Percentiles rank a stretch among this genome's conserved stretches.
These are phyloP conservation scores for Trichosporon asahii DNA, from an alignment of 1,284 basidiomycete species.

Conservation along the genomic window DNA sequence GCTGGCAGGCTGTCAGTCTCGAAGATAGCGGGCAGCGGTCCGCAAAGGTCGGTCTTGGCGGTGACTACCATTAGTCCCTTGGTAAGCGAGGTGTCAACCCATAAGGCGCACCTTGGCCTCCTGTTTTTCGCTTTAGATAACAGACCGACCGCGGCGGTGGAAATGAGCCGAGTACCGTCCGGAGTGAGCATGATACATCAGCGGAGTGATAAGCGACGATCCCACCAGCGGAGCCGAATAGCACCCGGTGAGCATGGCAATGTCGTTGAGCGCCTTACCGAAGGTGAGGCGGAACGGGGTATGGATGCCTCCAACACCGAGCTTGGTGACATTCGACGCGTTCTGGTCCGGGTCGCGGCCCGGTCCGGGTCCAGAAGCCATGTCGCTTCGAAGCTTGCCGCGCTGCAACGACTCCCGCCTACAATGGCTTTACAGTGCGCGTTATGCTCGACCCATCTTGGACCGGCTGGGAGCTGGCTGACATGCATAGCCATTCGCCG, in stretches of 20 bases:
- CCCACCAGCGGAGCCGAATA: background rate
- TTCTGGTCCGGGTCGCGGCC: background rate
- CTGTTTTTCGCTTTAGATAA: background rate
- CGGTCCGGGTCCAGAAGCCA: background rate
- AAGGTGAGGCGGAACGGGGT: background rate
- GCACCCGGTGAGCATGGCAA: background rate
- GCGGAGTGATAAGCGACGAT: background rate
- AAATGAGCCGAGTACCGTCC: background rate
- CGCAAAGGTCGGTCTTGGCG: too few relatives aligned
- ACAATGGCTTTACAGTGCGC: too few relatives aligned
- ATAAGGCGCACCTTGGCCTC: too few relatives aligned
- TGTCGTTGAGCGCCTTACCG: background rate
- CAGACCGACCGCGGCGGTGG: background rate
- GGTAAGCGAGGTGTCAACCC: too few relatives aligned
- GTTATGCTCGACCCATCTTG: too few relatives aligned
- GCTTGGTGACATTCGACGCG: background rate
- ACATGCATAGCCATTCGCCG: too few relatives aligned
- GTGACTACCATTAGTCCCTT: background rate
- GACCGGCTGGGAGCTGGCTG: too few relatives aligned
- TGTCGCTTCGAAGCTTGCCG: background rate
- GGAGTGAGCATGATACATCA: background rate
- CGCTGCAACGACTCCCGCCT: too few relatives aligned
- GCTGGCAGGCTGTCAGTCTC: too few relatives aligned
- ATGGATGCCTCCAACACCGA: background rate
- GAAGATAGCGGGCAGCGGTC: too few relatives aligned